A percentile compares a stretch with the other conserved stretches of the same genome.
Conservation (phyloP, 1,284 basidiomycete species). For the Trichosporon sp. region DNA sequence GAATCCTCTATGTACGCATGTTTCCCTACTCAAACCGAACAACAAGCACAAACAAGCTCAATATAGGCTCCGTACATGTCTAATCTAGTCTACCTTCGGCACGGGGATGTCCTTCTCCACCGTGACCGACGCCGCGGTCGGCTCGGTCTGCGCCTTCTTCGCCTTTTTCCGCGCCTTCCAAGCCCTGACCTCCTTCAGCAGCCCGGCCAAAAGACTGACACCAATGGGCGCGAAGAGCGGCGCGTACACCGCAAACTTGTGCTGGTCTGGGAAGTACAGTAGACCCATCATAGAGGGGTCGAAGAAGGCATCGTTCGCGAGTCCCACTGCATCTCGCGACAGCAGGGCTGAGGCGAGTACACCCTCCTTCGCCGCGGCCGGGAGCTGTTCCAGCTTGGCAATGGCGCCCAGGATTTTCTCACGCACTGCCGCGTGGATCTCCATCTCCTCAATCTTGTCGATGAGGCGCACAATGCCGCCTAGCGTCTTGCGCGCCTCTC, state of each 20-base stretch:
- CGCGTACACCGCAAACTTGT: slow-evolving; percentile 91
- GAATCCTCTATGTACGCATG: not conserved
- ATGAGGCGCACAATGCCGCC: slow-evolving; percentile 79
- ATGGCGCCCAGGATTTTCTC: slow-evolving; percentile 72
- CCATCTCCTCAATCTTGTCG: slow-evolving; percentile 84
- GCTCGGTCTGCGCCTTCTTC: not conserved
- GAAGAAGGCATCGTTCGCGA: slow-evolving; percentile 90
- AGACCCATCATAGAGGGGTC: slow-evolving; percentile 93
- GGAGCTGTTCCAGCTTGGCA: slow-evolving; percentile 63
- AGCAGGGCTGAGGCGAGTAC: slow-evolving; percentile 60
- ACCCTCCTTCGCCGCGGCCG: slow-evolving; percentile 21
- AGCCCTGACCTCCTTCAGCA: slow-evolving; percentile 67
- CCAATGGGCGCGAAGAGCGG: slow-evolving; percentile 86
- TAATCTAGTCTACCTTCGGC: slow-evolving; percentile 10
- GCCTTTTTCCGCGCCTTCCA: slow-evolving; percentile 58
- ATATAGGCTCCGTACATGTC: not conserved
- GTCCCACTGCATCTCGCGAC: slow-evolving; percentile 68
- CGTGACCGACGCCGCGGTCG: not conserved
- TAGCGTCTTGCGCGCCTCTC: slow-evolving; percentile 71
- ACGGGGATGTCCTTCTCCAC: not conserved
- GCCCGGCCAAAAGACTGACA: slow-evolving; percentile 73
- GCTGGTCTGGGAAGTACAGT: slow-evolving; percentile 94
- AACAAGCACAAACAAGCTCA: not conserved
- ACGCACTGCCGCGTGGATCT: slow-evolving; percentile 73
- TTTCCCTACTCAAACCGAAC: not conserved